phyloP scores from a whole-genome alignment of 441 rosid genomes.

The Euphorbia corollata region DNA sequence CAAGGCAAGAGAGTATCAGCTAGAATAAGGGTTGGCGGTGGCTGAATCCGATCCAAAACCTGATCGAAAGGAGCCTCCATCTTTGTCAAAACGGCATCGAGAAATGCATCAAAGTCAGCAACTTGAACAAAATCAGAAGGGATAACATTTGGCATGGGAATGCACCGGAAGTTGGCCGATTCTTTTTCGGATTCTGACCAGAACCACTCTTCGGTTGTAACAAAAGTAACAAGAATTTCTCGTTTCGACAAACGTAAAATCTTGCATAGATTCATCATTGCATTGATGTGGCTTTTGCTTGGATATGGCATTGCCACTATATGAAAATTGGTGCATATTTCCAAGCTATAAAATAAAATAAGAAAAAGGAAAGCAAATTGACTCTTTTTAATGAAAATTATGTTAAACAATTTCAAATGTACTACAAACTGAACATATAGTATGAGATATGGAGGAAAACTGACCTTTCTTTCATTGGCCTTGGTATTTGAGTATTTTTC shows the following conservation, averaged over 20 bases:
- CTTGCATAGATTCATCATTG: constrained; percentile 58
- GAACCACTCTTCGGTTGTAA: constrained; percentile 66
- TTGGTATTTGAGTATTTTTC: too few relatives aligned
- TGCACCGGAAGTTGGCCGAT: too few relatives aligned
- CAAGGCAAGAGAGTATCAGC: constrained; percentile 40
- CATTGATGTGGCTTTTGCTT: constrained; percentile 68
- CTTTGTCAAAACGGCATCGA: constrained; percentile 35
- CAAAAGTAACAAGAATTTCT: constrained; percentile 38
- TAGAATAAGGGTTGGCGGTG: constrained; percentile 26
- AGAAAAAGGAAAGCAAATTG: too few relatives aligned
- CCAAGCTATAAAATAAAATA: too few relatives aligned
- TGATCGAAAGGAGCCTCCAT: constrained; percentile 49
- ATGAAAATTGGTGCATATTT: constrained; percentile 18
- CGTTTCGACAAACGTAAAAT: constrained; percentile 25
- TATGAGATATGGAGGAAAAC: too few relatives aligned
- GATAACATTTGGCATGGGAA: constrained; percentile 20
- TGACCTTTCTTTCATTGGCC: too few relatives aligned
- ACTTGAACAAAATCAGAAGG: constrained; percentile 31
- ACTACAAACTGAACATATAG: too few relatives aligned
- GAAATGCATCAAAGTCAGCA: constrained; percentile 32
- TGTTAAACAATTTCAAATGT: too few relatives aligned
- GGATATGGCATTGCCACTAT: constrained; percentile 56
- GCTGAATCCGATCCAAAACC: constrained; percentile 35
- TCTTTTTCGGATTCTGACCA: constrained; percentile 9
- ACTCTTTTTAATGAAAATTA: too few relatives aligned